Evolutionary conservation across 139 green algal species (phyloP).

Genomic region (Dunaliella primolecta): DNA sequence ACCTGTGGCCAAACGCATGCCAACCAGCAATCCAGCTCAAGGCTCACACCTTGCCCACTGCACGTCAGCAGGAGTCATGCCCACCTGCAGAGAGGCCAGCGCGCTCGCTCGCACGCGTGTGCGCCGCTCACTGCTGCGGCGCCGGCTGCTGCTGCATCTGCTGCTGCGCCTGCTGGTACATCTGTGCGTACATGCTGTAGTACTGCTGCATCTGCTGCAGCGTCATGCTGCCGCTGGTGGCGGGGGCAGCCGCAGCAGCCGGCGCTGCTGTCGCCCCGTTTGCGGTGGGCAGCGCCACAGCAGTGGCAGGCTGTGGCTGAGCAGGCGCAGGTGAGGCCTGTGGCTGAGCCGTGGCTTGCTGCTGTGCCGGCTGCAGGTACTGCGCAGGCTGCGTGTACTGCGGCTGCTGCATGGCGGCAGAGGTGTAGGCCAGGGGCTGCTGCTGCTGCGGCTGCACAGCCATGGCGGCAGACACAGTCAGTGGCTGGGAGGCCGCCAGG

Average conservation of each 20-base stretch:
- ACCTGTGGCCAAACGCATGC: no score
- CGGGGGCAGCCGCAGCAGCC: not conserved
- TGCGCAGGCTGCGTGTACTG: not conserved
- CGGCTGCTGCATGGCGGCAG: not conserved
- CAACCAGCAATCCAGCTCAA: no score
- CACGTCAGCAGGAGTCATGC: no score
- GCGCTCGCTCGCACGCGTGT: no score
- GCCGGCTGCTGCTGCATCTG: not conserved
- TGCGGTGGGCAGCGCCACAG: not conserved
- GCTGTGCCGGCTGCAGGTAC: not conserved
- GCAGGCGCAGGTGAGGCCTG: not conserved
- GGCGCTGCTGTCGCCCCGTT: not conserved
- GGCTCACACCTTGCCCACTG: no score
- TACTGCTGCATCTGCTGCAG: conserved; percentile 23
- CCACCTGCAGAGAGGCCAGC: no score
- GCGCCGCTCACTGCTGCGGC: not conserved
- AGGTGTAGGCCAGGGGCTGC: not conserved
- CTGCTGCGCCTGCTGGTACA: conserved; percentile 16
- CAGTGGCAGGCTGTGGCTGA: not conserved
- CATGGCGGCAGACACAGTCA: not conserved
- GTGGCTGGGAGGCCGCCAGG: not conserved
- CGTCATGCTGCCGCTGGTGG: not conserved
- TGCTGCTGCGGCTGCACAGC: not conserved
- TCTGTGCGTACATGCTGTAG: conserved; percentile 16
- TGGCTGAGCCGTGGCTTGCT: not conserved